Evolutionary conservation across 2,329 filamentous ascomycete genomes (phyloP), one percentile per base, ranked within the genome.

Genomic region (Talaromyces sp.): DNA sequence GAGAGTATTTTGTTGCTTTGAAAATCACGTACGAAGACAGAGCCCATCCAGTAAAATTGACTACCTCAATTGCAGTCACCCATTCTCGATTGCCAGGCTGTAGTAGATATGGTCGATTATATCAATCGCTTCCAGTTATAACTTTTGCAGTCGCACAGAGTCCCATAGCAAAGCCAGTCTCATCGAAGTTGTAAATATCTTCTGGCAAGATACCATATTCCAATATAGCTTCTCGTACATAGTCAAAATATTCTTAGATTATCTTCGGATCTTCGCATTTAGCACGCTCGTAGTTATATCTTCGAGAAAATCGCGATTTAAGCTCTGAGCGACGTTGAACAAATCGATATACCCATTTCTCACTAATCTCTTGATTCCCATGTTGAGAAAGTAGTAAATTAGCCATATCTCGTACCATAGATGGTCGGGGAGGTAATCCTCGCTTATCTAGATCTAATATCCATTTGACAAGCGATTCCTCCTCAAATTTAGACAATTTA

Each of bases 71-170:
- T 31, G 52, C 55, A 56, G 38, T 61, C 6, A 63, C 55, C 43
- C 56, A 64, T 63, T 64, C 63, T 49, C 35, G 26, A 65, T 64
- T 64, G 19, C 59, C 52, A 50, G 62, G 59, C 52, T 64, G 54
- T 55, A 59, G 17, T 35, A 55, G 31, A 4, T 55, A 35, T 59
- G 19, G 50, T 31, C 35, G 4, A 29, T 8, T 19, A 54, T 43
- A 43, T 51, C 14, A n/a, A 46, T 59, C n/a, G 24, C 21, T 55
- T 55, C 50, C 21, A 24, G 58, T 59, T 11, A 59, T 55, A 59
- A 59, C 49, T 24, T 55, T 59, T 54, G 29, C 17, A 54, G 49
- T 32, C 21, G n/a, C 19, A 49, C 19, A 43, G 35, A 59, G 31
- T 14, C 50, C 58, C 29, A 59, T 59, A 31, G 50, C 31, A 59